Percentiles rank a stretch among this genome's conserved stretches.
phyloP scores from a whole-genome alignment of 169 alveolate genomes.

The Cryptosporidium andersoni region DNA sequence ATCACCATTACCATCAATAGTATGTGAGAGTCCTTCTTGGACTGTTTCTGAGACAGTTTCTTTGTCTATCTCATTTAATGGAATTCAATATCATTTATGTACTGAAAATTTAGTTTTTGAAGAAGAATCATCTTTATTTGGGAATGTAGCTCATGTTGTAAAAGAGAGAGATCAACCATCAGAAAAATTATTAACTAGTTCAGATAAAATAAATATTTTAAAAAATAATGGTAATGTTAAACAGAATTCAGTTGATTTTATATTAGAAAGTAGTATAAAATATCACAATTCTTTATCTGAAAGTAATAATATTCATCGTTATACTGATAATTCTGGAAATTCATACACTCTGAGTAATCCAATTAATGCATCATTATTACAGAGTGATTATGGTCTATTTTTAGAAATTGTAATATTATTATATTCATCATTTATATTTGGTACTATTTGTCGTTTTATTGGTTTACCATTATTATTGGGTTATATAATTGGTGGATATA shows the following conservation, averaged over 20 bases:
- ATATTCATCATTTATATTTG: conserved; percentile 61
- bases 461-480: conserved; percentile 60
- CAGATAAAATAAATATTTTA: background rate
- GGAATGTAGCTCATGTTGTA: conserved; percentile 68
- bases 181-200: background rate
- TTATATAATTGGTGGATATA: conserved; percentile 61
- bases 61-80: conserved; percentile 64
- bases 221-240: conserved; percentile 11
- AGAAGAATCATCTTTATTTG: conserved; percentile 68
- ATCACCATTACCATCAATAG: conserved; percentile 44
- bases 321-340: conserved; percentile 53
- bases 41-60: conserved; percentile 65
- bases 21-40: conserved; percentile 68
- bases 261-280: background rate
- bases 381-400: conserved; percentile 66
- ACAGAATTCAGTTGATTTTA: conserved; percentile 2
- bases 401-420: conserved; percentile 45
- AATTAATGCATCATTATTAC: conserved; percentile 44
- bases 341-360: conserved; percentile 49
- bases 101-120: conserved; percentile 23
- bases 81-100: conserved; percentile 54
- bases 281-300: background rate
- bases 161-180: conserved; percentile 63
- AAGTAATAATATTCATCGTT: conserved; percentile 7
- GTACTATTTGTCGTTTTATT: conserved; percentile 53